Evolutionary conservation across 176 grass and related monocot genomes (phyloP), one percentile per base, ranked within the genome.

Genomic region (Hordeum marinum): DNA sequence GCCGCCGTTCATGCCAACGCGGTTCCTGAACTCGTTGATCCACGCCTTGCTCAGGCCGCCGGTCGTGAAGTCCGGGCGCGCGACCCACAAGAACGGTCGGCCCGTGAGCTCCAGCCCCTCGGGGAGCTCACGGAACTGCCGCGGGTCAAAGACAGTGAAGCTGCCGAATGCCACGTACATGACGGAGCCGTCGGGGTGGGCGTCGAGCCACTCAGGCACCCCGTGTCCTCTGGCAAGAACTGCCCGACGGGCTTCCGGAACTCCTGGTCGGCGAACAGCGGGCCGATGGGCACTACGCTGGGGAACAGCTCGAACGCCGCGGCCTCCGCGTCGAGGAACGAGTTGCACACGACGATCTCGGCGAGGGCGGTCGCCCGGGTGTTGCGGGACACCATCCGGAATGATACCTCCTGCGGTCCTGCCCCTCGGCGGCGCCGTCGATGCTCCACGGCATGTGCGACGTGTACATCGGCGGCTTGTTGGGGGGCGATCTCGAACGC

Each of bases 141-240:
- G 35, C 18, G 31, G 15, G 58, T 75, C 25, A 63, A 94, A 82
- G 24, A 87, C 72, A 25, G 89, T 52, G 4, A 85, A 34, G 87
- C 87, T 94, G 6, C 89, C 92, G 52, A 94, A 94, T 3, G 92
- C 89, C 25, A 89, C 82, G 37, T 94, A 94, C 39, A 94, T 63
- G 71, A 94, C 92, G 71, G 92, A 94, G 0, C 18, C 8, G 23
- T 35, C 20, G 0, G 68, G 25, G 27, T 90, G 88, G 12, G 74
- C 76, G 75, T 94, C 89, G 20, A 94, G 90, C 90, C 90, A 92
- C 8, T 11, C 37, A 83, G 0, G 76, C 86, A 94, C 5, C 85
- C 14, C 23, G 26, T 15, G 72, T 95, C 93, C 37, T 84, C 85
- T 2, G 78, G 83, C 80, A 86, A 70, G 26, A 90, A 88, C 59